Percentiles rank a stretch among this genome's conserved stretches.
Conservation (phyloP, 2,329 filamentous ascomycete species). For the Whalleya microplaca region DNA sequence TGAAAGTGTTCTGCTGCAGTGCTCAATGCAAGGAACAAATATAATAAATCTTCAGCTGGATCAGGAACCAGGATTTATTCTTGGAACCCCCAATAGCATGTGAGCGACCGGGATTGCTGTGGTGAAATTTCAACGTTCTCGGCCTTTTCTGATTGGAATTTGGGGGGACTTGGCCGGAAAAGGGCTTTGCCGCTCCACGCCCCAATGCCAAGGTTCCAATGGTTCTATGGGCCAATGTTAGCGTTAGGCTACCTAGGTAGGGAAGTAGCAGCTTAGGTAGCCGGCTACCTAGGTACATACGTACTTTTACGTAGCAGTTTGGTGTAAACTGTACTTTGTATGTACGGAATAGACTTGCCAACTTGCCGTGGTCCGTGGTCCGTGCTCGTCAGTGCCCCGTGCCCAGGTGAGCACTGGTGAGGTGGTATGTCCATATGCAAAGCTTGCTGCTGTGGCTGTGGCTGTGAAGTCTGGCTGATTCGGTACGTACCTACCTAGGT, state of each 20-base stretch:
- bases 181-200: neutral
- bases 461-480: conserved; percentile 15
- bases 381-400: no score
- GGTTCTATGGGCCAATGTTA: no score
- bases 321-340: no score
- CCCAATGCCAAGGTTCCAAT: neutral
- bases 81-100: neutral
- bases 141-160: neutral
- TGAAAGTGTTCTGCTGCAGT: neutral
- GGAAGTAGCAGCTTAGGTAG: no score
- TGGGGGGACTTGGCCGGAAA: neutral
- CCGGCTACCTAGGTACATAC: neutral
- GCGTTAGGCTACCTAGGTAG: no score
- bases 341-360: no score
- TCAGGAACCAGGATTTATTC: neutral
- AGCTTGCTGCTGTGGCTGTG: conserved; percentile 19
- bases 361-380: conserved; percentile 17
- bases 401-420: no score
- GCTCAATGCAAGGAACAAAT: neutral
- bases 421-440: no score
- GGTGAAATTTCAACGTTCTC: neutral
- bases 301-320: no score
- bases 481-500: conserved; percentile 1
- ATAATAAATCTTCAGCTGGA: neutral
- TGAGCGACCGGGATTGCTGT: neutral